phyloP scores from a whole-genome alignment of 768 basidiomycete species.

The Suillus decipiens region DNA sequence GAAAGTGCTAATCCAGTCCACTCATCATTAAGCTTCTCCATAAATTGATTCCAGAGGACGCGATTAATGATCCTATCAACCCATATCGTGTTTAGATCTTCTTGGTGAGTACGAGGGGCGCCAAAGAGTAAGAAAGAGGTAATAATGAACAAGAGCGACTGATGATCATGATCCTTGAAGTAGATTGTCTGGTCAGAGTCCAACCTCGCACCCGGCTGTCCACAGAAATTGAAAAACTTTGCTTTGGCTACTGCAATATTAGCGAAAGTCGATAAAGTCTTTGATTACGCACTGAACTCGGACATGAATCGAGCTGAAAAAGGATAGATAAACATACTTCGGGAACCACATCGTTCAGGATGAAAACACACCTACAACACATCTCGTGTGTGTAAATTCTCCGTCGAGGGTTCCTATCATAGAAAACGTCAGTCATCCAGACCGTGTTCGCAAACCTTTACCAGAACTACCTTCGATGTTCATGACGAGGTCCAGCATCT shows the following conservation, averaged over 20 bases:
- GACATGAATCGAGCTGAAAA: slow-evolving; percentile 44
- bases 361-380: slow-evolving; percentile 1
- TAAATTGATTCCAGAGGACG: slow-evolving; percentile 41
- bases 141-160: slow-evolving; percentile 36
- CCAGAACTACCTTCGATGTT: slow-evolving; percentile 34
- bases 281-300: slow-evolving; percentile 36
- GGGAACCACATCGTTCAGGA: not conserved
- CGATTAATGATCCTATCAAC: slow-evolving; percentile 44
- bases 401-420: not conserved
- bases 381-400: not conserved
- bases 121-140: slow-evolving; percentile 44
- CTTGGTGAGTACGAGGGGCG: slow-evolving; percentile 45
- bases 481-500: slow-evolving; percentile 34
- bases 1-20: slow-evolving; percentile 51
- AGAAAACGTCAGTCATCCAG: not conserved
- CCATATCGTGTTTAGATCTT: slow-evolving; percentile 43
- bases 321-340: not conserved
- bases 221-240: slow-evolving; percentile 38
- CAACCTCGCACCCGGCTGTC: slow-evolving; percentile 39
- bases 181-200: slow-evolving; percentile 28
- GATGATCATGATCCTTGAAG: not conserved
- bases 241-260: slow-evolving; percentile 21
- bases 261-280: not conserved
- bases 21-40: slow-evolving; percentile 43
- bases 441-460: not conserved